These are phyloP conservation scores for Podochytrium sp. DNA, from an alignment of 192 early-diverging fungal genomes.

Conservation along the genomic window DNA sequence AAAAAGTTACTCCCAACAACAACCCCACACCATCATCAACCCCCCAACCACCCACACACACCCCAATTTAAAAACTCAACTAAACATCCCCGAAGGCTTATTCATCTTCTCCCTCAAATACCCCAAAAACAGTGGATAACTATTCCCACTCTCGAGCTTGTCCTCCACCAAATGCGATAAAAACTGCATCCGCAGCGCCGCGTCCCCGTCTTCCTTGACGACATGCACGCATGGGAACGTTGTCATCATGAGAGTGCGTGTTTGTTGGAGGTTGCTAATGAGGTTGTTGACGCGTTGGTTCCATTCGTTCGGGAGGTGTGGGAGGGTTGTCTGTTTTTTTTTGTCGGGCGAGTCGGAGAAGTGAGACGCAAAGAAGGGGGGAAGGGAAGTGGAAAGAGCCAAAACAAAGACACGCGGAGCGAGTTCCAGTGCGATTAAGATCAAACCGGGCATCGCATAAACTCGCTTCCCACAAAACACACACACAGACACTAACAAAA, in stretches of 20 bases:
- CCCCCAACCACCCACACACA: neutral
- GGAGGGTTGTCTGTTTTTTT: slow-evolving; percentile 65
- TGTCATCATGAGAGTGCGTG: slow-evolving; percentile 64
- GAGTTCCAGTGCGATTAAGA: too few species aligned
- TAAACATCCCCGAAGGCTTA: slow-evolving; percentile 7
- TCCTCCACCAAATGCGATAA: slow-evolving; percentile 91
- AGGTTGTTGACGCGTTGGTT: slow-evolving; percentile 76
- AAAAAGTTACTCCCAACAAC: neutral
- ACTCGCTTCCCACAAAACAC: too few species aligned
- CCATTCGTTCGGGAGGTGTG: slow-evolving; percentile 69
- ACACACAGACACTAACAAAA: neutral
- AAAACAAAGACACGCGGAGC: too few species aligned
- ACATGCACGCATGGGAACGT: slow-evolving; percentile 78
- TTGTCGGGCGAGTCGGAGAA: neutral
- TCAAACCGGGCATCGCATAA: too few species aligned
- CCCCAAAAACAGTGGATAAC: slow-evolving; percentile 58
- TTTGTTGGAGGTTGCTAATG: slow-evolving; percentile 71
- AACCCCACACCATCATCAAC: neutral
- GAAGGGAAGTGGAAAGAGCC: too few species aligned
- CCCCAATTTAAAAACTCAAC: neutral
- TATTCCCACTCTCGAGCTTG: slow-evolving; percentile 66
- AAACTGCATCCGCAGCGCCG: slow-evolving; percentile 80
- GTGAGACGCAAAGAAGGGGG: too few species aligned
- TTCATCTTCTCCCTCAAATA: slow-evolving; percentile 26
- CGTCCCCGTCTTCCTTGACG: slow-evolving; percentile 92